phyloP scores from a whole-genome alignment of 2,329 filamentous ascomycete genomes.

The Cladosporium sp. region DNA sequence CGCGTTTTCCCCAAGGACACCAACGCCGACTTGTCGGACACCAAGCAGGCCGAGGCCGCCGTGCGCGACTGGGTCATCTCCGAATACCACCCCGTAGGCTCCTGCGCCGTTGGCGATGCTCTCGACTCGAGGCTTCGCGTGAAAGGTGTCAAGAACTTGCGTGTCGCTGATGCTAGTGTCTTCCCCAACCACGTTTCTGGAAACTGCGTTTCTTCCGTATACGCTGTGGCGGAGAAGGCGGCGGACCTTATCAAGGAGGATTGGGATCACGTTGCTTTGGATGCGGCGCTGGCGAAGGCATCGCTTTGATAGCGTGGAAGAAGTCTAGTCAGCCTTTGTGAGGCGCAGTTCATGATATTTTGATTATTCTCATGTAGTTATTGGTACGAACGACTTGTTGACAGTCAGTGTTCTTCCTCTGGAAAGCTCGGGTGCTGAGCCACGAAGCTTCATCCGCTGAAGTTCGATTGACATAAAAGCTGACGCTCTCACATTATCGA shows the following conservation, averaged over 20 bases:
- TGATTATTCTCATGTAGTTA: neutral
- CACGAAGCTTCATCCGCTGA: too few species aligned
- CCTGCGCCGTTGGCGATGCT: slow-evolving; percentile 42
- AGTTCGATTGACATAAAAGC: too few species aligned
- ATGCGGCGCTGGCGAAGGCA: neutral
- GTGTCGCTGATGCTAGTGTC: slow-evolving; percentile 59
- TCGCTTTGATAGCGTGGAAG: too few species aligned
- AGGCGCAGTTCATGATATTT: too few species aligned
- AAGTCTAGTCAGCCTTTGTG: too few species aligned
- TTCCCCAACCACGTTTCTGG: slow-evolving; percentile 55
- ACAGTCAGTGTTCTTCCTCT: too few species aligned
- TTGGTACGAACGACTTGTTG: neutral
- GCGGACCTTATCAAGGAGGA: slow-evolving; percentile 51
- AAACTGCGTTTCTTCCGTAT: slow-evolving; percentile 49
- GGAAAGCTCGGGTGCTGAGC: too few species aligned
- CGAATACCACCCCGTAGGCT: slow-evolving; percentile 38
- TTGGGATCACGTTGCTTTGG: slow-evolving; percentile 14
- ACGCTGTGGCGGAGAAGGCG: slow-evolving; percentile 59
- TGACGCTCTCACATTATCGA: too few species aligned
- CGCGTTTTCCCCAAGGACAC: slow-evolving; percentile 30
- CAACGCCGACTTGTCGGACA: slow-evolving; percentile 22
- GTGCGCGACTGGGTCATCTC: slow-evolving; percentile 24
- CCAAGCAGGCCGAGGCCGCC: slow-evolving; percentile 23
- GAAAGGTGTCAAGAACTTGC: slow-evolving; percentile 49
- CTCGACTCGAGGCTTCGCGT: slow-evolving; percentile 56